These are phyloP conservation scores for Candida methanosorbosa DNA, from an alignment of 805 yeast genomes.

Conservation along the genomic window DNA sequence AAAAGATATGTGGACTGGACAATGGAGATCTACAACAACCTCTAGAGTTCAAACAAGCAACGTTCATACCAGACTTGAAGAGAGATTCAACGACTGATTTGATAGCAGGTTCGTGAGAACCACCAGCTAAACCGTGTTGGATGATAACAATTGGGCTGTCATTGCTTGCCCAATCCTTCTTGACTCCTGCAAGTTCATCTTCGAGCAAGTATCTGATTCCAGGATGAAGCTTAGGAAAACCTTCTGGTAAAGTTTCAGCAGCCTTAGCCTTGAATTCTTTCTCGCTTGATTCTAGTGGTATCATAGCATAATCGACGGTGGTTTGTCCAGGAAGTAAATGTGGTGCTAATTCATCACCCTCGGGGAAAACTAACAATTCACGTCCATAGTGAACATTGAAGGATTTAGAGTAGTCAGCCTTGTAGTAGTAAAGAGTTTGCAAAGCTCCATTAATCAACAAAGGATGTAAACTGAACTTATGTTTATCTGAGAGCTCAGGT, in stretches of 20 bases:
- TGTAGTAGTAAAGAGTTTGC: conserved; percentile 41
- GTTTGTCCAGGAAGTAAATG: conserved; percentile 29
- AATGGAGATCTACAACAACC: conserved; percentile 74
- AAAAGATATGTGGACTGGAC: conserved; percentile 57
- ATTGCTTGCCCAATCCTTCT: conserved; percentile 24
- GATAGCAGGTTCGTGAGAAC: conserved; percentile 68
- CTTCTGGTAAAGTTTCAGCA: conserved; percentile 37
- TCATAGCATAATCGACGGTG: conserved; percentile 40
- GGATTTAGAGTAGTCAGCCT: conserved; percentile 30
- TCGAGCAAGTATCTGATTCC: conserved; percentile 54
- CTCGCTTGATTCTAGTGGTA: conserved; percentile 14
- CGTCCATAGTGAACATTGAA: conserved; percentile 40
- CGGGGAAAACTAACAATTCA: conserved; percentile 30
- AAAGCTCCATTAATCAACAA: conserved; percentile 37
- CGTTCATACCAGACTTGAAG: conserved; percentile 35
- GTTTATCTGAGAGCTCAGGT: conserved; percentile 31
- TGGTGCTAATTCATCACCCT: conserved; percentile 16
- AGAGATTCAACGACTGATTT: conserved; percentile 43
- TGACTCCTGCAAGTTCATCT: conserved; percentile 27
- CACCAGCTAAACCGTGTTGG: conserved; percentile 72
- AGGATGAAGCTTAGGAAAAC: conserved; percentile 56
- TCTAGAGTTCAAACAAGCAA: conserved; percentile 57
- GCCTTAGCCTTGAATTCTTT: conserved; percentile 21
- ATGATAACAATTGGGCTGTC: conserved; percentile 52
- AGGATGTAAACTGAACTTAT: conserved; percentile 36